Base-by-base conservation (phyloP, 2,329 filamentous ascomycete genomes). In the Apiospora hydei region DNA sequence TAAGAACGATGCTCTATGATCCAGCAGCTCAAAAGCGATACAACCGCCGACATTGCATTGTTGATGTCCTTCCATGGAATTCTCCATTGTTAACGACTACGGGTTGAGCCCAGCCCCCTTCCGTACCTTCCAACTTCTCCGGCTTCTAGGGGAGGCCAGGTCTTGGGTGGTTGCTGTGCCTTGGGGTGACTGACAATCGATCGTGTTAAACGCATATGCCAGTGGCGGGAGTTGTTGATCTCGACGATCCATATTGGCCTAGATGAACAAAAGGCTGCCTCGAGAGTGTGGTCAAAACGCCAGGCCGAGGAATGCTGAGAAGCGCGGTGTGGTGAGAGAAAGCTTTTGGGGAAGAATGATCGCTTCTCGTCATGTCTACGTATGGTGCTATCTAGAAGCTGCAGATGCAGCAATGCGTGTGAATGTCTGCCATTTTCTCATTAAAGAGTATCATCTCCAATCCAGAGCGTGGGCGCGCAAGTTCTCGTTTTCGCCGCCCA, bases 321-420 rank as follows among this genome's bases (percentile, higher is more conserved):
- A 10, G 6, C 16, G 34, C 57, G 57, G 30, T 38, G 18, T 21
- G 34, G 18, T 24, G 30, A 41, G 30, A n/a, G 30, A 14, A 14
- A 47, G 66, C 41, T 47, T 43, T 69, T 41, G 30, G 68, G 68
- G 68, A 69, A 69, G 47, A 57, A 69, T 69, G 68, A 53, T 69
- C 68, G 68, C 74, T 74, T 74, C 74, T 76, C 77, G 34, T 77
- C 76, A 71, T 78, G 77, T 81, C 80, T 81, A 81, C 80, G 76
- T 72, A 73, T 72, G 73, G 74, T 78, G 76, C 80, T 81, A 81
- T 81, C 80, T 81, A 81, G 73, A 77, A 72, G 78, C 79, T 77
- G 77, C 77, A 72, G 72, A 74, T 41, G 76, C 78, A 79, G 78
- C 79, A 69, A 78, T 77, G 77, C 78, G 77, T 76, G 72, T 76